Conservation (phyloP, 2,329 filamentous ascomycete species). For the Penicillium brevicompactum region DNA sequence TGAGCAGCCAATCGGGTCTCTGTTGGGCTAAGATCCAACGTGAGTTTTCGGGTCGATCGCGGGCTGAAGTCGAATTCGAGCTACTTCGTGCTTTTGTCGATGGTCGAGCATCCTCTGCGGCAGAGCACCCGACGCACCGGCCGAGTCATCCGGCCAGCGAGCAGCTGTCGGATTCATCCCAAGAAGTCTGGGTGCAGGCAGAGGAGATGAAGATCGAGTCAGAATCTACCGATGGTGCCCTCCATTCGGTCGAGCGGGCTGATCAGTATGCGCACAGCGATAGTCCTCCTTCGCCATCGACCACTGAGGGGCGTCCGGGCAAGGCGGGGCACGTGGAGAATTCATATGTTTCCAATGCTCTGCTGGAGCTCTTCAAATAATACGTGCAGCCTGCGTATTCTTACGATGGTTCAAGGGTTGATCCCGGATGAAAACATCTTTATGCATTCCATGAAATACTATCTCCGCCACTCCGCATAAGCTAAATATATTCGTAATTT, state of each 20-base stretch:
- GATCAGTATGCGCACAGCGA: neutral
- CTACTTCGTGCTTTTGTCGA: slow-evolving; percentile 32
- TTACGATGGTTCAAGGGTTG: neutral
- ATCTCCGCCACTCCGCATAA: neutral
- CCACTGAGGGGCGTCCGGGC: neutral
- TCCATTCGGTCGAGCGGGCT: neutral
- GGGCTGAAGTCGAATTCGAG: slow-evolving; percentile 37
- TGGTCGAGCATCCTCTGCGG: neutral
- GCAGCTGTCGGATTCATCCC: neutral
- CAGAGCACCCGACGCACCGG: neutral
- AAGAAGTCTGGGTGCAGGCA: neutral
- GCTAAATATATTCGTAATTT: neutral
- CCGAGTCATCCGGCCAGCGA: neutral
- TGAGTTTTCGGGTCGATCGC: slow-evolving; percentile 31
- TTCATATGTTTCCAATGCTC: neutral
- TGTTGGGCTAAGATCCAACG: slow-evolving; percentile 33
- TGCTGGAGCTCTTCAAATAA: neutral
- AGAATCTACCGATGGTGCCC: neutral
- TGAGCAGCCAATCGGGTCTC: slow-evolving; percentile 32
- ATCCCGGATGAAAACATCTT: neutral
- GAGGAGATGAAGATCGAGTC: neutral
- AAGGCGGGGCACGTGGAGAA: neutral
- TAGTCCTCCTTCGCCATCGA: neutral
- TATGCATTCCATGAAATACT: neutral
- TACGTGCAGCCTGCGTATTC: neutral